Base-by-base conservation (phyloP, 306 rosid species). In the Oxytropis ochrocephala region DNA sequence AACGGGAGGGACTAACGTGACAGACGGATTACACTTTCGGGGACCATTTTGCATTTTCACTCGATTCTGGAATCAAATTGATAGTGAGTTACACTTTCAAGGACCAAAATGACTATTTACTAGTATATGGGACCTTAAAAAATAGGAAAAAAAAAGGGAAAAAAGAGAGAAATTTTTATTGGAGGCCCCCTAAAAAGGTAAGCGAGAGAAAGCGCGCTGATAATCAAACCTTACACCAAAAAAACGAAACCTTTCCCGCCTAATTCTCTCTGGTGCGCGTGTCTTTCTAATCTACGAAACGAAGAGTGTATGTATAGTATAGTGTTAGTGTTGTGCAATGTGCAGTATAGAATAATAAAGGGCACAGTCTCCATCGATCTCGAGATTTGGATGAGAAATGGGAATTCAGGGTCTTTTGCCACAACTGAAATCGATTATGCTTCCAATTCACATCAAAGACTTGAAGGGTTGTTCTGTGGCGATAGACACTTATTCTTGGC, bases 341-440 rank as follows among this genome's bases (percentile, higher is more conserved):
- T 24, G 29, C 29, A 24, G 29, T 24, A 24, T 24, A 3, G 14
- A 3, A 16, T 24, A 16, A 2, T 2, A 38, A 8, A 50, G 56
- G 56, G 30, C 55, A 49, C 56, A 50, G 5, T 49, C 5, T 17
- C 11, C 11, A 42, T 73, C 11, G 27, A 42, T 73, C 47, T 39
- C 14, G 2, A 50, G 46, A 27, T 19, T 43, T 39, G 3, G 12
- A 27, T 50, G 51, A 27, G 29, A 47, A 70, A 88, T 94, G 98
- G 99, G 99, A 59, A 94, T 94, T 1, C 95, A 87, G 61, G 99
- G 99, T 67, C 86, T 94, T 6, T 64, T 88, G 55, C 99, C 99
- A 69, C 88, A 85, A 2, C 55, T 94, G 73, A 94, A 91, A 70
- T 94, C 97, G 75, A 87, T 88, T 5, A 91, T 91, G 99, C 74